Base-by-base conservation (phyloP, 2,329 filamentous ascomycete species). In the Colletotrichum cuscutae region DNA sequence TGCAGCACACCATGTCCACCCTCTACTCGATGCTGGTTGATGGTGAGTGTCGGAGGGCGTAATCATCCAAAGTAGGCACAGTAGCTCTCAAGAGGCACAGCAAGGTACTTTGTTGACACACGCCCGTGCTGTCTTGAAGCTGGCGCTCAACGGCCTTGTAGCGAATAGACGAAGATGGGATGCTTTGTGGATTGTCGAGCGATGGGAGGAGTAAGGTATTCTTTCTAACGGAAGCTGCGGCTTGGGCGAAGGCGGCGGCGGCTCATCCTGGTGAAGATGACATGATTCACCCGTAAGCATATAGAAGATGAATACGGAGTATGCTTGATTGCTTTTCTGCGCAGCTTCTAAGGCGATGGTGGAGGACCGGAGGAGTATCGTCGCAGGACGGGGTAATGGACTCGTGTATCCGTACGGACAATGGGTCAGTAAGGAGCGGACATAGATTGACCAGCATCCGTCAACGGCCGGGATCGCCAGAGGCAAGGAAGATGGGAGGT, bases 31-130 rank as follows among this genome's bases (percentile, higher is more conserved):
- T 57, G 61, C 57, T 65, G 42, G 42, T 70, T 57, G 66, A 35
- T 71, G 56, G 71, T 70, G 67, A 61, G 37, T 49, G 54, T 60
- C 46, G 57, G 60, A 70, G 24, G 65, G 46, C 42, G 59, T 70
- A 59, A 49, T 53, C 52, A 37, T 61, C 56, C 28, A 59, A 49
- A 57, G 28, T 54, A 54, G n/a, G n/a, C 15, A 28, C 24, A 30
- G 30, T 54, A 63, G 58, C 65, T 59, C 15, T n/a, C 28, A 12
- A 42, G 53, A 28, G 70, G 56, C 61, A 72, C 42, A 54, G 61
- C 71, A 70, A 72, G 61, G 71, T 70, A 70, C 35, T 61, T 72
- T 57, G 32, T 60, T 65, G 49, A 42, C 60, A 60, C 60, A 61
- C 66, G 49, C 59, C 65, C 54, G 60, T 60, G 69, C 49, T 59